These are phyloP conservation scores for Phycomyces blakesleeanus DNA, from an alignment of 192 early-diverging fungal species.

Conservation along the genomic window DNA sequence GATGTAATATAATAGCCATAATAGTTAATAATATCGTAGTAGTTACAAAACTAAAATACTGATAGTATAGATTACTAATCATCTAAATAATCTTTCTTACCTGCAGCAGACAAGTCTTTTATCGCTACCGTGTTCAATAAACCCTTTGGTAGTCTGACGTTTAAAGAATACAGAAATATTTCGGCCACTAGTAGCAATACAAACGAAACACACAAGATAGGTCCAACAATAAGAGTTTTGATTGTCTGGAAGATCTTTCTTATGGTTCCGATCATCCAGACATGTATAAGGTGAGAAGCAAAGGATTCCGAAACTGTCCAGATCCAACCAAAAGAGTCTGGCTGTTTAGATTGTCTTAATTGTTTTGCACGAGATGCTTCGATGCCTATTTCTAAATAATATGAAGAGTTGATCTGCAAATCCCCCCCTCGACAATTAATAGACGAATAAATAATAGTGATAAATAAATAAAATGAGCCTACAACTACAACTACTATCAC, in stretches of 20 bases:
- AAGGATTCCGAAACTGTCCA: background rate
- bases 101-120: slow-evolving; percentile 67
- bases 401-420: slow-evolving; percentile 64
- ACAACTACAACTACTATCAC: no score
- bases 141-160: slow-evolving; percentile 53
- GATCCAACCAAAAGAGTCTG: background rate
- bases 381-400: slow-evolving; percentile 52
- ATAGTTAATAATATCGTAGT: no score
- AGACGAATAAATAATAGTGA: no score
- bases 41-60: no score
- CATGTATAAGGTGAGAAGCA: background rate
- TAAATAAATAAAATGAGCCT: no score
- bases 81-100: slow-evolving; percentile 26
- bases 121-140: slow-evolving; percentile 63
- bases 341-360: background rate
- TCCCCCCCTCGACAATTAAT: no score
- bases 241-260: background rate
- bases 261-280: background rate
- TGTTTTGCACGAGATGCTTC: slow-evolving; percentile 1
- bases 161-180: slow-evolving; percentile 54
- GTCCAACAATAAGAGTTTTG: slow-evolving; percentile 30
- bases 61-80: no score
- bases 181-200: slow-evolving; percentile 52
- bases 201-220: slow-evolving; percentile 39
- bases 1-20: no score